phyloP scores from a whole-genome alignment of 495 filamentous ascomycete genomes.

The Tetracladium marchalianum region DNA sequence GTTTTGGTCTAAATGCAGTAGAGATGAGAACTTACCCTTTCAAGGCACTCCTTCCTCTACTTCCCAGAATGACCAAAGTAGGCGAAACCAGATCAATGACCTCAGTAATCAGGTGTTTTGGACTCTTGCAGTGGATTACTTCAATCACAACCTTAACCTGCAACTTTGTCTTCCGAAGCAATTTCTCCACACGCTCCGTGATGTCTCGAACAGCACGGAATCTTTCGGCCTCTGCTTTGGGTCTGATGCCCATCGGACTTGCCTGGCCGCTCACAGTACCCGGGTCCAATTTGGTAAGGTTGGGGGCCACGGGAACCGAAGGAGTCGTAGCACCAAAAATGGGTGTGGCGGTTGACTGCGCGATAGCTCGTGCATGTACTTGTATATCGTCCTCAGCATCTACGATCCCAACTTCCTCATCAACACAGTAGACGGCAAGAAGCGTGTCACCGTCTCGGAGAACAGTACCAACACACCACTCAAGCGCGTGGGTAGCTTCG shows the following conservation, averaged over 20 bases:
- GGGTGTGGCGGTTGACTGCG: conserved; percentile 5
- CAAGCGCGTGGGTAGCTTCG: conserved; percentile 86
- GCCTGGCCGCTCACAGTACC: conserved; percentile 13
- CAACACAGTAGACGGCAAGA: conserved; percentile 80
- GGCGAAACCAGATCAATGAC: conserved; percentile 86
- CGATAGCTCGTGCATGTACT: conserved; percentile 53
- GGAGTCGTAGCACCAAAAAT: conserved; percentile 21
- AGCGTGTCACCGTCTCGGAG: conserved; percentile 90
- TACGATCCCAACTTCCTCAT: conserved; percentile 63
- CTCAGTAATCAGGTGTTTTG: conserved; percentile 75
- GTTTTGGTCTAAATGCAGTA: neutral
- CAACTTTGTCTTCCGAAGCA: conserved; percentile 80
- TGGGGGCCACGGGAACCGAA: conserved; percentile 21
- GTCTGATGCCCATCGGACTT: conserved; percentile 21
- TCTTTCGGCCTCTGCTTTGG: conserved; percentile 66
- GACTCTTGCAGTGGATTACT: conserved; percentile 96
- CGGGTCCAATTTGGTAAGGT: conserved; percentile 25
- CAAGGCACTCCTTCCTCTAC: conserved; percentile 77
- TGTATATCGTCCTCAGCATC: conserved; percentile 47
- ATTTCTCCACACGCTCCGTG: conserved; percentile 65
- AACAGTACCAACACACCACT: conserved; percentile 97
- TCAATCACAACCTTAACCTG: conserved; percentile 90
- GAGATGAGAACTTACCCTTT: conserved; percentile 61
- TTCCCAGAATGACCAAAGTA: conserved; percentile 89
- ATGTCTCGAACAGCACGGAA: conserved; percentile 66